Percentiles rank a stretch among this genome's conserved stretches.
These are phyloP conservation scores for Seminavis robusta DNA, from an alignment of 108 stramenopile species.

Conservation along the genomic window DNA sequence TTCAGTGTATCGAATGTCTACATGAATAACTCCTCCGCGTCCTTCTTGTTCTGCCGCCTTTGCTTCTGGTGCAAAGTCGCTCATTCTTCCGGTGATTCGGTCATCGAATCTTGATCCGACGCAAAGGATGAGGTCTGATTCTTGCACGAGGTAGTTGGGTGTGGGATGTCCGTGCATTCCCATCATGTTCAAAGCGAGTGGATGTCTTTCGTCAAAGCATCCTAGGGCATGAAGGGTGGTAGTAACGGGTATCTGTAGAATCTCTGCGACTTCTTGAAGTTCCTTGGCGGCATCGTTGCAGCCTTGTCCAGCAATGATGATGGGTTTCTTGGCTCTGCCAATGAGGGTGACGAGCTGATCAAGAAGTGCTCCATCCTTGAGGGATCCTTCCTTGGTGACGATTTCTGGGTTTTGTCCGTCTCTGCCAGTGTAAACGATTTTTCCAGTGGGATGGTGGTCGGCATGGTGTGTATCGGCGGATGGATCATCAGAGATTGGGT, in stretches of 20 bases:
- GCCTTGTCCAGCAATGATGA: conserved; percentile 90
- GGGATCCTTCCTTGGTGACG: conserved; percentile 33
- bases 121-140: conserved; percentile 82
- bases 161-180: conserved; percentile 92
- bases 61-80: conserved; percentile 80
- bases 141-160: conserved; percentile 88
- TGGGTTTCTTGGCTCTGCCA: conserved; percentile 76
- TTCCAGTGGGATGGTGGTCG: conserved; percentile 71
- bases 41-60: conserved; percentile 77
- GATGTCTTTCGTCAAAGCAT: conserved; percentile 80
- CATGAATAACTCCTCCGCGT: conserved; percentile 87
- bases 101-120: conserved; percentile 91
- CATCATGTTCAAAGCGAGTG: conserved; percentile 85
- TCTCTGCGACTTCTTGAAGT: conserved; percentile 79
- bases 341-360: conserved; percentile 70
- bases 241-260: conserved; percentile 84
- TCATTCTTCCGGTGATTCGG: conserved; percentile 82
- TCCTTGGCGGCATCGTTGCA: conserved; percentile 78
- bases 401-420: not conserved
- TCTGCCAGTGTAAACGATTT: conserved; percentile 20
- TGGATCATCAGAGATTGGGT: conserved; percentile 11
- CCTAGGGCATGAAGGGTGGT: conserved; percentile 87
- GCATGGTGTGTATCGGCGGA: conserved; percentile 47
- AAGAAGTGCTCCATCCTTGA: conserved; percentile 32
- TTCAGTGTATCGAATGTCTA: conserved; percentile 78